phyloP scores from a whole-genome alignment of 768 basidiomycete species.

The Floccularia luteovirens region DNA sequence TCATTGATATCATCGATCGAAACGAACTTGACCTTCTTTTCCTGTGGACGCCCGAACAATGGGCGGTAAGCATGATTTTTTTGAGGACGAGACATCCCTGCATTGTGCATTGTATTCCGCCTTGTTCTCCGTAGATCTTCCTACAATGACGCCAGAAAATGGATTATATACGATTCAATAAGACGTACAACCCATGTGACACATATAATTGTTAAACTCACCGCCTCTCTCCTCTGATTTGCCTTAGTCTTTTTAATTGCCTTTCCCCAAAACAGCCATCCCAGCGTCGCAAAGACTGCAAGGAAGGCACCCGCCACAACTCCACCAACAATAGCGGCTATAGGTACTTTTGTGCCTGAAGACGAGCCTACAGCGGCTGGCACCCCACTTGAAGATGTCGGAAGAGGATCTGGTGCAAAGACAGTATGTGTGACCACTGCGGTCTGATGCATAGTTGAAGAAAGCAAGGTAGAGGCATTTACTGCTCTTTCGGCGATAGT shows the following conservation, averaged over 20 bases:
- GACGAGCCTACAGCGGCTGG: not conserved
- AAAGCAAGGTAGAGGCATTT: too few relatives aligned
- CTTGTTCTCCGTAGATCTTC: constrained; percentile 18
- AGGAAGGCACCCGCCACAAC: constrained; percentile 37
- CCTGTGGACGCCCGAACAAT: constrained; percentile 14
- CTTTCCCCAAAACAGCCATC: constrained; percentile 41
- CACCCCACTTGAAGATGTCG: too few relatives aligned
- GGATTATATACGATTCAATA: too few relatives aligned
- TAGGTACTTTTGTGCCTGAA: constrained; percentile 22
- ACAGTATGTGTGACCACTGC: constrained; percentile 9
- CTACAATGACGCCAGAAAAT: too few relatives aligned
- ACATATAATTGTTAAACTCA: too few relatives aligned
- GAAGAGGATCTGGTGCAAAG: constrained; percentile 1
- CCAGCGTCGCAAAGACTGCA: constrained; percentile 30
- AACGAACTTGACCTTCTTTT: constrained; percentile 35
- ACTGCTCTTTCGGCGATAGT: too few relatives aligned
- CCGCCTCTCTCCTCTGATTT: constrained; percentile 17
- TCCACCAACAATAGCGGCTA: constrained; percentile 45
- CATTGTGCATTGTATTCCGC: constrained; percentile 35
- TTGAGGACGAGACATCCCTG: constrained; percentile 17
- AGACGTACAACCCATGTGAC: too few relatives aligned
- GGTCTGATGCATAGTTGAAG: too few relatives aligned
- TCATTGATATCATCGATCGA: too few relatives aligned
- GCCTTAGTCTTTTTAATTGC: constrained; percentile 26
- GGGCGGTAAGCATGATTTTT: constrained; percentile 19